phyloP scores from a whole-genome alignment of 139 green algal species.

The Chlamydomonas sp. region DNA sequence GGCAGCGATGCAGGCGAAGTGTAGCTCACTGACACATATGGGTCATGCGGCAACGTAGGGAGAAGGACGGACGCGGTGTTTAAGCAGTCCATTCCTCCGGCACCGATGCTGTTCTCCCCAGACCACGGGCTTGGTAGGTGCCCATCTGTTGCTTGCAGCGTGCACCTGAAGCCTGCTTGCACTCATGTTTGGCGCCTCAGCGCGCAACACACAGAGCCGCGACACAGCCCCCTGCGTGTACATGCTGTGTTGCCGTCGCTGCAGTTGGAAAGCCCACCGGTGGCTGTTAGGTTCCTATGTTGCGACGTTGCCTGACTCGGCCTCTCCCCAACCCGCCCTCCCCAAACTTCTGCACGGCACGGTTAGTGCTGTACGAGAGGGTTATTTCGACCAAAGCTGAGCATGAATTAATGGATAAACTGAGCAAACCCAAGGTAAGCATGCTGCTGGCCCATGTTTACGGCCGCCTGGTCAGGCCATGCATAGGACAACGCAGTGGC shows the following conservation, averaged over 20 bases:
- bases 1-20: neutral
- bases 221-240: neutral
- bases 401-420: constrained; percentile 16
- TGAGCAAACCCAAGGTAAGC: constrained; percentile 29
- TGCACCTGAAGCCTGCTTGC: neutral
- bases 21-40: neutral
- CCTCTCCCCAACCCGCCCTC: neutral
- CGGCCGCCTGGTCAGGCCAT: no score
- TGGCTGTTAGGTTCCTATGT: no score
- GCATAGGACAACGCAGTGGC: no score
- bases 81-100: constrained; percentile 15
- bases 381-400: constrained; percentile 28
- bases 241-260: no score
- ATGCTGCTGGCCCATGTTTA: neutral
- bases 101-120: constrained; percentile 24
- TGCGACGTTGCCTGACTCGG: neutral
- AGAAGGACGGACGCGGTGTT: constrained; percentile 25
- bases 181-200: no score
- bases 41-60: neutral
- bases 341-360: no score
- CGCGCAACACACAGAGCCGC: neutral
- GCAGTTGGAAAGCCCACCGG: no score
- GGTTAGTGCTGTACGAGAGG: constrained; percentile 23
- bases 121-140: constrained; percentile 7
- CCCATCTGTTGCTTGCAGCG: neutral